Percentiles rank a stretch among this genome's conserved stretches.
These are phyloP conservation scores for Coemansia brasiliensis DNA, from an alignment of 192 early-diverging fungal genomes.

Conservation along the genomic window DNA sequence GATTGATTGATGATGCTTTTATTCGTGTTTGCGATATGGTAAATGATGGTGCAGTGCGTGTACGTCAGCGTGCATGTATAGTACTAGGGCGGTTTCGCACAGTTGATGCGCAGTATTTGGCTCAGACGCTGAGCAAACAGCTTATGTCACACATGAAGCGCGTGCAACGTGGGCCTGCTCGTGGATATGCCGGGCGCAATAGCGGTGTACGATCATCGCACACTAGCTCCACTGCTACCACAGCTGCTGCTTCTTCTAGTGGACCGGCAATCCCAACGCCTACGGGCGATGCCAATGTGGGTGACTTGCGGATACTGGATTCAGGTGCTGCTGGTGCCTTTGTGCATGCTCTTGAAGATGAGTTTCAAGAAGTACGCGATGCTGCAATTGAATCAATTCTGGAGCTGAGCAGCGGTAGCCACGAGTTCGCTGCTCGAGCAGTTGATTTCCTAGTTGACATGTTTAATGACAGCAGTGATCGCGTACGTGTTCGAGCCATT, in stretches of 20 bases:
- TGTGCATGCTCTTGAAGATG: conserved; percentile 95
- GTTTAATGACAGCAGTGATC: conserved; percentile 94
- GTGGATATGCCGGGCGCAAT: conserved; percentile 28
- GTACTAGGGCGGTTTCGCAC: conserved; percentile 65
- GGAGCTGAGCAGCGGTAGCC: conserved; percentile 70
- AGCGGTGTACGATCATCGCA: conserved; percentile 2
- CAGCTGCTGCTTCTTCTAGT: no score
- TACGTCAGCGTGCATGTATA: conserved; percentile 68
- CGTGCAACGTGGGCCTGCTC: conserved; percentile 20
- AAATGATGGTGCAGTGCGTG: conserved; percentile 67
- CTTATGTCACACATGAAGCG: conserved; percentile 67
- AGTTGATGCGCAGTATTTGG: conserved; percentile 61
- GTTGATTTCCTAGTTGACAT: conserved; percentile 90
- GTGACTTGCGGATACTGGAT: conserved; percentile 67
- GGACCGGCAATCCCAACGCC: conserved; percentile 58
- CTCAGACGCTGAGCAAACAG: conserved; percentile 78
- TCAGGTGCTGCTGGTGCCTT: conserved; percentile 89
- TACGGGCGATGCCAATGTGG: conserved; percentile 56
- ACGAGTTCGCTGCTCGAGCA: conserved; percentile 69
- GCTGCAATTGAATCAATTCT: conserved; percentile 85
- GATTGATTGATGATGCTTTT: conserved; percentile 74
- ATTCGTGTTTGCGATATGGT: conserved; percentile 81
- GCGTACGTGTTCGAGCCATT: conserved; percentile 80
- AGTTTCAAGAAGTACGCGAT: conserved; percentile 83
- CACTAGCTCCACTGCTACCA: no score